Base-by-base conservation (phyloP, 2,329 filamentous ascomycete genomes). In the Aspergillus vadensis region DNA sequence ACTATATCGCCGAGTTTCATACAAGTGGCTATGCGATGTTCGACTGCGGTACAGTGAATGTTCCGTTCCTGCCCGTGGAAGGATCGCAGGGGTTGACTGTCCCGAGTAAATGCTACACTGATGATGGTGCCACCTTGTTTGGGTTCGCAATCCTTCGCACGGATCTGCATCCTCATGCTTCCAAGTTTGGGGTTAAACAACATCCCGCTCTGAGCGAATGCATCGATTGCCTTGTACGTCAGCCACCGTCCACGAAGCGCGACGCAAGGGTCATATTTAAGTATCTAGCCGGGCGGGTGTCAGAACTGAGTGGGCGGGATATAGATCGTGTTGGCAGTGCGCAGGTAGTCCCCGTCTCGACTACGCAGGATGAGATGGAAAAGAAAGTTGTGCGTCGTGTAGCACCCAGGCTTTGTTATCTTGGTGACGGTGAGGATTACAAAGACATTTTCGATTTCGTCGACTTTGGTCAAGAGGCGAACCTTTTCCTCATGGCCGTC, bases 401-500 rank as follows among this genome's bases (percentile, higher is more conserved):
- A 48, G 82, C 85, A 15, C 94, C 95, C 5, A 85, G 83, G 49
- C 82, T 87, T 43, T 92, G 90, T 64, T 99, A 97, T 73, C 82
- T 99, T 2, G 95, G 95, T 8, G 82, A 84, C 36, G 82, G 84
- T 55, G 80, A 85, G 58, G 83, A 88, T 66, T 99, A 96, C 69
- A 90, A 87, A 10, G 91, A 96, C 32, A 96, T 99, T 32, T 97
- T 99, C 67, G 92, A 98, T 72, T 99, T 97, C 76, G 93, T 98
- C 14, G 91, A 98, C 73, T 99, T 97, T 78, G 92, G 94, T 0
- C 80, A 83, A 36, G 88, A 94, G 72, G 94, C 91, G 2, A 98
- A 98, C 70, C 82, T 90, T 0, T 99, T 99, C 70, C 79, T 99
- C 17, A 86, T 92, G 68, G 91, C 91, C 63, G 91, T 93, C 65